Base-by-base conservation (phyloP, 441 rosid species). In the Pelargonium fulgidum region DNA sequence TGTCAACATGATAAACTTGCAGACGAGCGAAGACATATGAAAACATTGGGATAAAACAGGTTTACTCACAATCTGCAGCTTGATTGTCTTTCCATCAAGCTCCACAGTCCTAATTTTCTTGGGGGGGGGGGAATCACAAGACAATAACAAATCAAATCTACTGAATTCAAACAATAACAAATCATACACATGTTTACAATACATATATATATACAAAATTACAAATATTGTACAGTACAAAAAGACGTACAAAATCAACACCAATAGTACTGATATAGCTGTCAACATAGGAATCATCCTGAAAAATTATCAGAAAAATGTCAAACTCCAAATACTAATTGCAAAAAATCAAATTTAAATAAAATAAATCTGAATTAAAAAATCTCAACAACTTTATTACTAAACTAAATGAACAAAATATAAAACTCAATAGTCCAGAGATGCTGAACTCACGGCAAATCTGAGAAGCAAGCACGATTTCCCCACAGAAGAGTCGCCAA, bases 91-190 rank as follows among this genome's bases (percentile, higher is more conserved):
- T 70, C 91, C 95, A 74, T 90, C 92, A 33, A 76, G 84, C 86
- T 86, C 97, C 76, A 89, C 89, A 5, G 97, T 90, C 69, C 97
- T 78, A 68, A 90, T 90, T 90, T 90, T 90, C 97, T 89, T n/a
- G n/a, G n/a, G n/a, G n/a, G n/a, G n/a, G n/a, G n/a, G 80, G 24
- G 61, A 33, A 33, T 33, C 39, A 33, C 39, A 33, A 1, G 39
- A 33, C 39, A 33, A 0, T 33, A 33, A 33, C 39, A 33, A 33
- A 1, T 33, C 39, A 26, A 26, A 26, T 26, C 7, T 52, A 14
- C 59, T 13, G 7, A 52, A 52, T 14, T 14, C 7, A 14, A 14
- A 52, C 20, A 52, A 52, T n/a, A 52, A n/a, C 0, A 17, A 52
- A 26, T 26, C 2, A 26, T 26, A 26, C 3, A 26, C 33, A 26